phyloP scores from a whole-genome alignment of 2,329 filamentous ascomycete genomes.

The Pseudopithomyces maydicus region DNA sequence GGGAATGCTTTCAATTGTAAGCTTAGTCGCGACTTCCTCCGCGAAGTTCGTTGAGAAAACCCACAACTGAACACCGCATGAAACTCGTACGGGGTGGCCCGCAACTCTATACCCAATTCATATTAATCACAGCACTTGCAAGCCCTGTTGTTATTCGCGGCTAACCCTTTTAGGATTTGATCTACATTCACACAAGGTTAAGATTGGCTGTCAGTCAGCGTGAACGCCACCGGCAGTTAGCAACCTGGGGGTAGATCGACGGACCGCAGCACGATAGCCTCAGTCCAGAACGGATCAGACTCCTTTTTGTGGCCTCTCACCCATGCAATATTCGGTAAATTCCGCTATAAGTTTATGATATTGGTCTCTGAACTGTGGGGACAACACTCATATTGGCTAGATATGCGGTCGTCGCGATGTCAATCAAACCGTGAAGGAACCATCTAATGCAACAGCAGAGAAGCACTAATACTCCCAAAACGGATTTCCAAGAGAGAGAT shows the following conservation, averaged over 20 bases:
- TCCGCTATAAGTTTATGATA: not conserved
- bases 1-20: no score
- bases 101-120: not conserved
- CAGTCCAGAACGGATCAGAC: not conserved
- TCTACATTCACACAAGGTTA: not conserved
- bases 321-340: not conserved
- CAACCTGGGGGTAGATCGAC: no score
- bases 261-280: no score
- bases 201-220: not conserved
- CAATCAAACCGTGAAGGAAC: not conserved
- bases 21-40: no score
- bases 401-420: not conserved
- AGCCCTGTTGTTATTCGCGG: no score
- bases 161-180: not conserved
- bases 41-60: no score
- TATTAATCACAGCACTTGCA: not conserved
- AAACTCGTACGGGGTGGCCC: no score
- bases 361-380: not conserved
- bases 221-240: not conserved
- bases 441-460: no score
- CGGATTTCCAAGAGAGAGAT: not conserved
- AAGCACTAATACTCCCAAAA: no score
- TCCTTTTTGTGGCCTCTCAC: not conserved
- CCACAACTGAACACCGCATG: no score
- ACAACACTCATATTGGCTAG: not conserved